Conservation (phyloP, 2,329 filamentous ascomycete species). For the Mycosphaerelloides madeirae region DNA sequence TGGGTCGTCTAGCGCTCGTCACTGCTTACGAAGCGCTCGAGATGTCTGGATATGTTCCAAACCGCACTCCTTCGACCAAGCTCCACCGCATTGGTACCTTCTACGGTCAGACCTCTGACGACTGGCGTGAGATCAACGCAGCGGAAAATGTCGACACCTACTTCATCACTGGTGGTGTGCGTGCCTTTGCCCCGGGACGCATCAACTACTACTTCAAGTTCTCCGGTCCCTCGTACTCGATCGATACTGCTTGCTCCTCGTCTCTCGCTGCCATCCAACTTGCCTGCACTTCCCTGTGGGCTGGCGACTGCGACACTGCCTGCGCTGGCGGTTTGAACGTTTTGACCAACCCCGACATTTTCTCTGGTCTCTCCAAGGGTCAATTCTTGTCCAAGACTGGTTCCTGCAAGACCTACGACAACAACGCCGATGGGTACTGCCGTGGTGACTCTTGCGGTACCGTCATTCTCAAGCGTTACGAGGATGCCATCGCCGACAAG, state of each 20-base stretch:
- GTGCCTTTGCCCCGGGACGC: slow-evolving; percentile 58
- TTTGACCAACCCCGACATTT: slow-evolving; percentile 76
- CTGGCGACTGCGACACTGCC: slow-evolving; percentile 74
- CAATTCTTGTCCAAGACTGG: slow-evolving; percentile 75
- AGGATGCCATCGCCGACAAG: slow-evolving; percentile 71
- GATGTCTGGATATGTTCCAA: slow-evolving; percentile 71
- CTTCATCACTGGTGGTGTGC: slow-evolving; percentile 60
- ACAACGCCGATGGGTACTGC: slow-evolving; percentile 76
- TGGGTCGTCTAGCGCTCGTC: slow-evolving; percentile 69
- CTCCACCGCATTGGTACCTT: slow-evolving; percentile 64
- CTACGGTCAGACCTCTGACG: slow-evolving; percentile 70
- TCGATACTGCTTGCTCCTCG: slow-evolving; percentile 76
- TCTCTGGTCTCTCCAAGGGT: slow-evolving; percentile 68
- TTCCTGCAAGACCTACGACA: slow-evolving; percentile 75
- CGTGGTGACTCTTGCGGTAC: slow-evolving; percentile 71
- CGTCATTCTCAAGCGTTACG: slow-evolving; percentile 71
- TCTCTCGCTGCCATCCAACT: slow-evolving; percentile 67
- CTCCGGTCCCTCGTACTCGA: slow-evolving; percentile 64
- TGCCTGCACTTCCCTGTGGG: slow-evolving; percentile 67
- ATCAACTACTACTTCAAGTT: slow-evolving; percentile 77
- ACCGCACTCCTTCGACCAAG: slow-evolving; percentile 64
- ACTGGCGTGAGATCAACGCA: slow-evolving; percentile 72
- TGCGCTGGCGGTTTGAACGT: slow-evolving; percentile 74
- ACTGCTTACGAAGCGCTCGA: slow-evolving; percentile 79
- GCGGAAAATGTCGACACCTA: slow-evolving; percentile 67